Evolutionary conservation across 495 filamentous ascomycete species (phyloP).

Genomic region (Penicillium canescens): DNA sequence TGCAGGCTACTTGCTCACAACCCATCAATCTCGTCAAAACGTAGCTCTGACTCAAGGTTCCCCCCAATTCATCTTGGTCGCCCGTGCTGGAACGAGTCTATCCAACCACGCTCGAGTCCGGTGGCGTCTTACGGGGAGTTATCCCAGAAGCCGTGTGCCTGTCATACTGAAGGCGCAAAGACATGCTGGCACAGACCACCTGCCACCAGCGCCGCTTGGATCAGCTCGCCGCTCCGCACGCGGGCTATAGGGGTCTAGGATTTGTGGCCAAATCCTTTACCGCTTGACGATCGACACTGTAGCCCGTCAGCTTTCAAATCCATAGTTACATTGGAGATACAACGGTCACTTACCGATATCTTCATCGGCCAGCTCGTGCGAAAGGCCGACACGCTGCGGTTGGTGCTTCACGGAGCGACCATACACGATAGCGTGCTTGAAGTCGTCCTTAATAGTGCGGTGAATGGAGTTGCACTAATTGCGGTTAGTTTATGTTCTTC

Average conservation of each 20-base stretch:
- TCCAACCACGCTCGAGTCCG: conserved; percentile 28
- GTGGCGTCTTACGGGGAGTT: conserved; percentile 35
- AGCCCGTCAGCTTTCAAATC: conserved; percentile 35
- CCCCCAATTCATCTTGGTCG: conserved; percentile 28
- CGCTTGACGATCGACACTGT: conserved; percentile 94
- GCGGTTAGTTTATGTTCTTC: conserved; percentile 24
- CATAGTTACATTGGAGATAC: neutral
- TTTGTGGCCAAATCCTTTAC: conserved; percentile 48
- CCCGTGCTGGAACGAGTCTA: conserved; percentile 36
- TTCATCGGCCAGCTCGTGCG: conserved; percentile 91
- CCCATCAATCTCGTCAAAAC: conserved; percentile 26
- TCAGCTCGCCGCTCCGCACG: conserved; percentile 29
- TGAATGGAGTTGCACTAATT: conserved; percentile 92
- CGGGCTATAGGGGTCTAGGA: conserved; percentile 26
- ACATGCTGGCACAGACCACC: conserved; percentile 28
- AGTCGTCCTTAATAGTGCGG: conserved; percentile 92
- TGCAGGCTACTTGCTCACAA: conserved; percentile 22
- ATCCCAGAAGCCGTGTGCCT: conserved; percentile 23
- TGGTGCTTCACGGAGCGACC: conserved; percentile 98
- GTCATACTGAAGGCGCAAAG: conserved; percentile 21
- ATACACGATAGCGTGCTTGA: conserved; percentile 94
- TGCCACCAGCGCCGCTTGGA: conserved; percentile 29
- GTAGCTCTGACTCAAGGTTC: conserved; percentile 21
- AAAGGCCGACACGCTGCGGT: conserved; percentile 89
- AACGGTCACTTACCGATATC: conserved; percentile 78